Base-by-base conservation (phyloP, 345 rosid species). In the Hevea brasiliensis region DNA sequence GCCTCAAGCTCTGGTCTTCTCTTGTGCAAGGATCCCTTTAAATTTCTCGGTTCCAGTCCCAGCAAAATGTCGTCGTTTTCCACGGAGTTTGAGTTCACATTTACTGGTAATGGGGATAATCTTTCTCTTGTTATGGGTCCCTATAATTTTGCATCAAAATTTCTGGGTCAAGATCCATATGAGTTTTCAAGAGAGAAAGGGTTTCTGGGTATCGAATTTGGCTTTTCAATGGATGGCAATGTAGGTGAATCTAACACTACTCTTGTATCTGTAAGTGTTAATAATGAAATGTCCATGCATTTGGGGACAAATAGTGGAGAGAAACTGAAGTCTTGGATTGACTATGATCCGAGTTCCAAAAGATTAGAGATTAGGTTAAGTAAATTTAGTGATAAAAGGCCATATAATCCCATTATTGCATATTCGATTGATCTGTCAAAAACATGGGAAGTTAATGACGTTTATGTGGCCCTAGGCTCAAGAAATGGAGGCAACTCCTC, bases 271-370 rank as follows among this genome's bases (percentile, higher is more conserved):
- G 79, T 73, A 24, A 75, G 67, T 20, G 79, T 76, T 54, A 57
- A 83, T 21, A 82, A 84, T 37, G 77, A 62, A 15, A 74, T 87
- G 5, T 51, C 84, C 4, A 23, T 61, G 6, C 61, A 74, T 57
- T 44, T 78, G 37, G 77, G 66, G 74, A 69, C 80, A 32, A 84
- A 79, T 70, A 76, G 65, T 73, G 91, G 88, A 24, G 79, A 81
- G 65, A 81, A 70, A 21, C 45, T 87, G 74, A 83, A 74, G 68
- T 80, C 89, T 2, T 89, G 93, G 89, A 56, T 87, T 48, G 88
- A 85, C 76, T 89, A 84, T 69, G 86, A 85, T 73, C 77, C 85
- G 26, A 79, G 69, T 67, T 84, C 83, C 17, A 87, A 79, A 70
- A 74, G 77, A 64, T 74, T 89, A 53, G 86, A 84, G 73, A 65